Base-by-base conservation (phyloP, 1,284 basidiomycete species). In the Pseudozyma hubeiensis region DNA sequence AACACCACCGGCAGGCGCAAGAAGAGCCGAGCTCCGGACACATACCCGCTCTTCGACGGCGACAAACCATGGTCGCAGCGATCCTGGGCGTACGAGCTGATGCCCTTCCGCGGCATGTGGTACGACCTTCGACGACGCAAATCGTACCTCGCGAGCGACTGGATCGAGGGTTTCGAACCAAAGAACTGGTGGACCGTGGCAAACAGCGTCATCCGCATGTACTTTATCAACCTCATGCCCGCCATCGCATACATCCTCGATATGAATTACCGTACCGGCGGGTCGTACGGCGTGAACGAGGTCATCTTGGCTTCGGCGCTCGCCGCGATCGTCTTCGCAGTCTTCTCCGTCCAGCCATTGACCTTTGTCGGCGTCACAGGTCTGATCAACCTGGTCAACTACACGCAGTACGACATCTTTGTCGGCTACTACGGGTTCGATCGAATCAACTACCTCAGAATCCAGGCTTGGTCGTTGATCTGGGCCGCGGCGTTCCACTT, bases 401-500 rank as follows among this genome's bases (percentile, higher is more conserved):
- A 82, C 44, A 83, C 82, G 2, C 72, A 79, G 57, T 84, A 84
- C 70, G 52, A 81, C 65, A 79, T 84, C 45, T 78, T 81, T 43
- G 80, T 82, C 37, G 63, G 61, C 10, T 60, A 81, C 53, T 82
- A 82, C 52, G 79, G 78, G 4, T 75, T 84, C 29, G 68, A 75
- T 46, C 56, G 71, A 16, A 50, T 76, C 16, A 53, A 64, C 17
- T 84, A 83, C 47, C 68, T 84, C 2, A 62, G 80, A 31, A 64
- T 84, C 19, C 82, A 84, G 55, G 79, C 80, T 3, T 96, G 93
- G 94, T 91, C 93, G 0, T 93, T 94, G 82, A 87, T 96, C 1
- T 97, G 95, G 94, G 92, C 90, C 13, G 94, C 95, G 0, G 93
- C 94, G 45, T 88, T 96, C 61, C 95, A 97, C 82, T 96, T 92